Evolutionary conservation across 2,329 filamentous ascomycete species (phyloP), one percentile per base, ranked within the genome.

Genomic region (Fusarium sp.): DNA sequence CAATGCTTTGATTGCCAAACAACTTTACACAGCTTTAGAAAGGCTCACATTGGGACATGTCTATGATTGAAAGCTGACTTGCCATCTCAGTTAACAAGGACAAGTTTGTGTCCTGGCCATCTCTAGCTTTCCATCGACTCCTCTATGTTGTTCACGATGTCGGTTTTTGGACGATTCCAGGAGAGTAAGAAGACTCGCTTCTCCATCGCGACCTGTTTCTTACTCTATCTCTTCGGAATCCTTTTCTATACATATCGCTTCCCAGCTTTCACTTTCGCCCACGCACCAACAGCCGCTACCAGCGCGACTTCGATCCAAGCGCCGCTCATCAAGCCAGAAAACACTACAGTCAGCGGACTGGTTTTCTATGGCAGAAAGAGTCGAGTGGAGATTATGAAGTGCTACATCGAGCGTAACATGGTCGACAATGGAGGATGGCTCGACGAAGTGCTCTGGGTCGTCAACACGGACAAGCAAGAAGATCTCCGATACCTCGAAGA

Each of bases 341-440:
- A 54, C 40, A 50, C 65, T 19, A 65, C 50, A 17, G 67, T 70
- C 23, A 70, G 67, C 17, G 67, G 47, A 11, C 17, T 70, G 1
- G 30, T 70, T 6, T 70, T 70, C 33, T 70, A 70, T n/a, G 67
- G 67, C 5, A 63, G 67, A 17, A 30, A 40, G 20, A 62, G 50
- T 11, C 52, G 67, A 32, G 67, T 70, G 2, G 23, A 56, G 6
- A 47, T 40, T 9, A 50, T 70, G 67, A 45, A 58, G n/a, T 70
- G 67, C 7, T 70, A 70, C n/a, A 22, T 70, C 6, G 67, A 70
- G 47, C 63, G 67, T 4, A 70, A 70, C 7, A n/a, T 70, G 49
- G 56, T 65, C 1, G 59, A 70, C 2, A 68, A 70, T 4, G 67
- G 67, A 35, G 67, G 67, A 2, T 70, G 67, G 67, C 55, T 70